phyloP scores from a whole-genome alignment of 2,329 filamentous ascomycete genomes.

The Plenodomus tracheiphilus region DNA sequence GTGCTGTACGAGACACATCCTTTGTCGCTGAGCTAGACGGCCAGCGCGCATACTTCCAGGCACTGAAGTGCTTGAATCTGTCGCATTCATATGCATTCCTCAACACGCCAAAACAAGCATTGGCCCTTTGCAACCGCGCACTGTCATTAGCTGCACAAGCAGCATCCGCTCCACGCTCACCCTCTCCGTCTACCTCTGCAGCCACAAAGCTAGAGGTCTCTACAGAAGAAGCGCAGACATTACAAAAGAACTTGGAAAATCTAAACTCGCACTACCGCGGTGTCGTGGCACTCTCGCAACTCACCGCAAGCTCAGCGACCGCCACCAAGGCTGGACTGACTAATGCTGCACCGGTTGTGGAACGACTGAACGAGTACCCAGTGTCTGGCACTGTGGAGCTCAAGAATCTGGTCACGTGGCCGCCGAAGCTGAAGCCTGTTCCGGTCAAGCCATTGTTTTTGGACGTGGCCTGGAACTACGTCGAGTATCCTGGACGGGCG shows the following conservation, averaged over 20 bases:
- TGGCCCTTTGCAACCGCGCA: constrained; percentile 81
- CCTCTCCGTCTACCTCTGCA: constrained; percentile 26
- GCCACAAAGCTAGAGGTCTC: constrained; percentile 72
- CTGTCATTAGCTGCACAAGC: constrained; percentile 63
- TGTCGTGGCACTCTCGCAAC: constrained; percentile 77
- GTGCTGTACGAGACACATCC: constrained; percentile 79
- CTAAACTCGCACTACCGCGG: constrained; percentile 82
- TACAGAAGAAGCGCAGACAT: constrained; percentile 58
- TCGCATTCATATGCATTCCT: constrained; percentile 81
- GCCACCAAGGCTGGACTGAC: constrained; percentile 51
- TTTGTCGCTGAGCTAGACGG: constrained; percentile 79
- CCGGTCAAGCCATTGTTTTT: constrained; percentile 95
- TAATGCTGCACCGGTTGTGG: constrained; percentile 66
- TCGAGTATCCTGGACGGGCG: constrained; percentile 77
- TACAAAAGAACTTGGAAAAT: constrained; percentile 66
- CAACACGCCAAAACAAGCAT: constrained; percentile 72
- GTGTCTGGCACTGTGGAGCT: constrained; percentile 68
- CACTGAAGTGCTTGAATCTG: constrained; percentile 85
- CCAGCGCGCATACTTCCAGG: constrained; percentile 81
- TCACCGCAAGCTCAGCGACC: constrained; percentile 55
- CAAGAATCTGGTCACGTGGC: constrained; percentile 80
- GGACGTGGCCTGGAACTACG: constrained; percentile 97
- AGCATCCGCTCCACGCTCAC: constrained; percentile 44
- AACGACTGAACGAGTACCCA: constrained; percentile 76
- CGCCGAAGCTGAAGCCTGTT: constrained; percentile 78